Evolutionary conservation across 352 stramenopile species (phyloP).

Genomic region (Globisporangium iwayamae): DNA sequence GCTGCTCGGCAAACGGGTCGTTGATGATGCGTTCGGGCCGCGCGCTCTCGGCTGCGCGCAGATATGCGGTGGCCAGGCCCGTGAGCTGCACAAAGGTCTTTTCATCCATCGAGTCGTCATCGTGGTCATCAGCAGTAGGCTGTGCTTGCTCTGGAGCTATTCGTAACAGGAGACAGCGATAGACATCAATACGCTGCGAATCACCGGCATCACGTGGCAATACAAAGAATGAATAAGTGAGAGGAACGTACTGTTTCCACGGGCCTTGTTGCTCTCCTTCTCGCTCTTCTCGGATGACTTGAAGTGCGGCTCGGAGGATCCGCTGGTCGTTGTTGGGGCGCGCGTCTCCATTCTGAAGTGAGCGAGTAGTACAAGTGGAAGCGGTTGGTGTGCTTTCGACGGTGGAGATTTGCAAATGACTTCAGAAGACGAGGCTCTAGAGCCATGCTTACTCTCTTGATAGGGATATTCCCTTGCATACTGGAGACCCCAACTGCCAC

Average conservation of each 20-base stretch:
- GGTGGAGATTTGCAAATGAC: background rate
- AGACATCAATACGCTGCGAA: background rate
- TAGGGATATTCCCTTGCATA: too few species aligned
- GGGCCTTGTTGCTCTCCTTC: background rate
- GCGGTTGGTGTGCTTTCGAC: background rate
- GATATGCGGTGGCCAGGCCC: conserved; percentile 15
- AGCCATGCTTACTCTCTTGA: too few species aligned
- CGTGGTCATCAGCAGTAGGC: background rate
- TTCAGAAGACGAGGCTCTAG: background rate
- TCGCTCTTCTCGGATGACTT: conserved; percentile 4
- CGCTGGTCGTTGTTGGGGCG: conserved; percentile 13
- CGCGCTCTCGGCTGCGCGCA: conserved; percentile 19
- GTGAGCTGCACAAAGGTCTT: conserved; percentile 13
- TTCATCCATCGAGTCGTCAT: background rate
- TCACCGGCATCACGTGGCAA: background rate
- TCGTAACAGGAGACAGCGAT: background rate
- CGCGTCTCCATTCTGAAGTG: conserved; percentile 7
- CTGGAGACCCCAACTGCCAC: too few species aligned
- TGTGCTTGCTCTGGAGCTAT: background rate
- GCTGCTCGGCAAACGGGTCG: conserved; percentile 19
- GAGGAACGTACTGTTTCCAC: background rate
- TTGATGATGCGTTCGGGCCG: conserved; percentile 19
- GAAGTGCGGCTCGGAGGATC: conserved; percentile 3
- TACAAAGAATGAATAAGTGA: background rate
- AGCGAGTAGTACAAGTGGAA: background rate